Evolutionary conservation across 331 rosid species (phyloP).

Genomic region (Ulmus americana): DNA sequence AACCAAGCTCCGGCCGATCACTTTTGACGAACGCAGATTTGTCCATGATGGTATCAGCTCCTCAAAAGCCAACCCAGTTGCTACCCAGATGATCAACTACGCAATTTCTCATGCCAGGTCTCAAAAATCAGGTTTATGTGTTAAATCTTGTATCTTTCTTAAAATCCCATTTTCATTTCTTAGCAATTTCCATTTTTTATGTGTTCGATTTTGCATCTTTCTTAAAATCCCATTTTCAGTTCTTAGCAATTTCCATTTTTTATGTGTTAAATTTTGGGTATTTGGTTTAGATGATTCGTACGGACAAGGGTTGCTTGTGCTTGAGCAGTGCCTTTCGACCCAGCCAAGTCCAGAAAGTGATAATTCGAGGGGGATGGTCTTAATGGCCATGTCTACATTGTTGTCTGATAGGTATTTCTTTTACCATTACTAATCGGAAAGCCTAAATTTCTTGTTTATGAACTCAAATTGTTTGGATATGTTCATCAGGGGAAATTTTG

Average conservation of each 20-base stretch:
- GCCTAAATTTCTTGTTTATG: slow-evolving; percentile 3
- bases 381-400: slow-evolving; percentile 70
- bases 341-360: slow-evolving; percentile 39
- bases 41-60: slow-evolving; percentile 37
- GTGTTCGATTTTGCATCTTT: slow-evolving; percentile 13
- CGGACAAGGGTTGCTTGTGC: slow-evolving; percentile 50
- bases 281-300: slow-evolving; percentile 60
- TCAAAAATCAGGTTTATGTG: slow-evolving; percentile 57
- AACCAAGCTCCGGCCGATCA: slow-evolving; percentile 25
- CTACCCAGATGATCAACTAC: slow-evolving; percentile 62
- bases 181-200: background rate
- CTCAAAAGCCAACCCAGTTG: slow-evolving; percentile 47
- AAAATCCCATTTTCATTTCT: background rate
- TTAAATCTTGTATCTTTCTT: background rate
- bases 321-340: slow-evolving; percentile 65
- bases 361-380: slow-evolving; percentile 58
- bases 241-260: background rate
- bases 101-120: slow-evolving; percentile 69
- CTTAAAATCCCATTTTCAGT: background rate
- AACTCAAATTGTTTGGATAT: background rate
- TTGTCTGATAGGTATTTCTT: slow-evolving; percentile 58
- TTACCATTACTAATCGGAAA: background rate
- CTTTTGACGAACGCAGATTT: slow-evolving; percentile 27
- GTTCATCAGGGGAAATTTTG: slow-evolving; percentile 48
- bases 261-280: slow-evolving; percentile 2